phyloP scores from a whole-genome alignment of 257 asterid species.

The Penstemon barbatus region DNA sequence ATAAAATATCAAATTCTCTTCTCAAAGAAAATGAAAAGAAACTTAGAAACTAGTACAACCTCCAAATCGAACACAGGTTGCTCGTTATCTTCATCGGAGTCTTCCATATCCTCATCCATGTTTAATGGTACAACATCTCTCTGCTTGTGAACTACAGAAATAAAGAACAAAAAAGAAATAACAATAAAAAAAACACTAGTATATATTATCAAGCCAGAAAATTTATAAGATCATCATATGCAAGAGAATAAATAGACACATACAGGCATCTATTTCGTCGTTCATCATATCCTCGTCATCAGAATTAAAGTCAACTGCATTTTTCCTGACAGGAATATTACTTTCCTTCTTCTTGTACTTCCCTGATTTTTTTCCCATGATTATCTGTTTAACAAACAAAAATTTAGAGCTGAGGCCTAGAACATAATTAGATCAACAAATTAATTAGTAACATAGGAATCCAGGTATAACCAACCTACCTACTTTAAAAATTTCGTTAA shows the following conservation, averaged over 20 bases:
- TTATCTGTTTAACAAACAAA: neutral
- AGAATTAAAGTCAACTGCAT: constrained; percentile 24
- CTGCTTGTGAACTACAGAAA: constrained; percentile 76
- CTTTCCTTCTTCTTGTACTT: constrained; percentile 63
- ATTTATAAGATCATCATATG: neutral
- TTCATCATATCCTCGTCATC: constrained; percentile 58
- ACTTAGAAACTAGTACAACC: constrained; percentile 43
- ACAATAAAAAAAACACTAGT: neutral
- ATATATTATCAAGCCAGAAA: neutral
- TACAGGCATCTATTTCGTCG: constrained; percentile 69
- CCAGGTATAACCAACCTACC: neutral
- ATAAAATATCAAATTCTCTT: constrained; percentile 3
- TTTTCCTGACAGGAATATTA: constrained; percentile 26
- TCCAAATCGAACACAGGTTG: constrained; percentile 70
- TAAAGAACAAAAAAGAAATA: neutral
- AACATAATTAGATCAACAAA: neutral
- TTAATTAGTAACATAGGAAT: neutral
- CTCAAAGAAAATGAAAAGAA: constrained; percentile 1
- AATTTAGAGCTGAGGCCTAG: neutral
- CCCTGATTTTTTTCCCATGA: constrained; percentile 68
- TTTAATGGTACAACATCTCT: constrained; percentile 76
- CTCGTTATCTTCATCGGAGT: constrained; percentile 80
- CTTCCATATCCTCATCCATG: constrained; percentile 52
- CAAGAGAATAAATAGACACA: constrained; percentile 16
- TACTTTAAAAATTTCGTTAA: neutral